Percentiles rank a stretch among this genome's conserved stretches.
Conservation (phyloP, 805 yeast species). For the Saturnispora besseyi region DNA sequence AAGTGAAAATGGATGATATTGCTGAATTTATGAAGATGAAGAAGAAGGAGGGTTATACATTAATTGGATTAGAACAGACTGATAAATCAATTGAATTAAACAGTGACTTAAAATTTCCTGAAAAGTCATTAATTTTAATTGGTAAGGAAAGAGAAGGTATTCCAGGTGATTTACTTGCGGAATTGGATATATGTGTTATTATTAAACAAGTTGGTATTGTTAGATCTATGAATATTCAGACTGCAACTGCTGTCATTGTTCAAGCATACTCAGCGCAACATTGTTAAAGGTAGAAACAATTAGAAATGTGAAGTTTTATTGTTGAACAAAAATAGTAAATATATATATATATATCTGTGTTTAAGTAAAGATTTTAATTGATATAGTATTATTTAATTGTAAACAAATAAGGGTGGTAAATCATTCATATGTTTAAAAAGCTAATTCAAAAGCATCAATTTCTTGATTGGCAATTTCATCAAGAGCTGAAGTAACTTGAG, state of each 20-base stretch:
- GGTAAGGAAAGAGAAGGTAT: constrained; percentile 90
- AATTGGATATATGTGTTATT: constrained; percentile 79
- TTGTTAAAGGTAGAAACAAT: constrained; percentile 27
- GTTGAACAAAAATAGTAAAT: not conserved
- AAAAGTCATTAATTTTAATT: constrained; percentile 64
- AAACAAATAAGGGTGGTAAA: not conserved
- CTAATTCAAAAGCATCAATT: constrained; percentile 24
- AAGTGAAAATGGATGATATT: constrained; percentile 55
- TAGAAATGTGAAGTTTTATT: no score
- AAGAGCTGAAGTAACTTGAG: constrained; percentile 50
- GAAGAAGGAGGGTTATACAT: constrained; percentile 69
- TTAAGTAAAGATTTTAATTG: not conserved
- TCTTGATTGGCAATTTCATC: constrained; percentile 37
- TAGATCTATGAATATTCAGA: constrained; percentile 93
- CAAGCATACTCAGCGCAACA: constrained; percentile 78
- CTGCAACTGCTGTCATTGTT: constrained; percentile 90
- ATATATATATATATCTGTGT: not conserved
- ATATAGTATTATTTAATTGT: no score
- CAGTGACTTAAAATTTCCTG: constrained; percentile 60
- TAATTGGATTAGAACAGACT: constrained; percentile 89
- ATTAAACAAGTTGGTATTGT: constrained; percentile 89
- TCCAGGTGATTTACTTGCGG: constrained; percentile 75
- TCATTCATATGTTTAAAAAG: constrained; percentile 13
- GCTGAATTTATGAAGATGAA: constrained; percentile 47
- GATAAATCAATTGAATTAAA: constrained; percentile 73